Conservation (phyloP, 441 rosid genomes). For the Macaranga tanarius region DNA sequence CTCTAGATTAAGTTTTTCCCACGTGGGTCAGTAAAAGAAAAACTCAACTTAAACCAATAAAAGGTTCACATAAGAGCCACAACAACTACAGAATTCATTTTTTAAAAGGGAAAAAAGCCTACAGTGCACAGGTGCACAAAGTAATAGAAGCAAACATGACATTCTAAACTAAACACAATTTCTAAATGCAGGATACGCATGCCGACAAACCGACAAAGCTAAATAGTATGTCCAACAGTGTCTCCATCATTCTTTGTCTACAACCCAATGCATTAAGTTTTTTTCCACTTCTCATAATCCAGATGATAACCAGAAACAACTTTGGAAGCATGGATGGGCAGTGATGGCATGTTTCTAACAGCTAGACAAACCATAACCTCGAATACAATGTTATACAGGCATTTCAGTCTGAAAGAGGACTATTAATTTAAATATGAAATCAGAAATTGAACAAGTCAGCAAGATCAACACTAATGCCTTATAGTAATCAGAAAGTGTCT, state of each 20-base stretch:
- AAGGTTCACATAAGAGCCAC: too few relatives aligned
- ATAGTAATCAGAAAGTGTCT: conserved; percentile 2
- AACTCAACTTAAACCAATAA: background rate
- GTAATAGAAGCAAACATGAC: background rate
- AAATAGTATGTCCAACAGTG: background rate
- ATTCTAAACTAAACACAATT: background rate
- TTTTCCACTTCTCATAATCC: background rate
- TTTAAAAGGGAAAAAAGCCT: too few relatives aligned
- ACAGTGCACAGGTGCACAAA: too few relatives aligned
- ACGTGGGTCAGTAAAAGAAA: background rate
- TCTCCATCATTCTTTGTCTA: background rate
- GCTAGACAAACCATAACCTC: background rate
- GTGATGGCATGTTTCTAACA: background rate
- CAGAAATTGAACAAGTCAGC: background rate
- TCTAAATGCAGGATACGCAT: background rate
- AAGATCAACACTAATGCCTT: background rate
- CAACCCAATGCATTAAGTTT: background rate
- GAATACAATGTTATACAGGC: background rate
- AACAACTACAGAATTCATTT: too few relatives aligned
- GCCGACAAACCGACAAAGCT: background rate
- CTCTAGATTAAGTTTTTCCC: background rate
- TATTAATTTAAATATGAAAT: background rate
- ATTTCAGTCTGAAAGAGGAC: background rate
- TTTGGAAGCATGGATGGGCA: background rate
- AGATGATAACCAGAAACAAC: background rate